A percentile compares a stretch with the other conserved stretches of the same genome.
phyloP scores from a whole-genome alignment of 139 green algal species.

The Choricystis sp. region DNA sequence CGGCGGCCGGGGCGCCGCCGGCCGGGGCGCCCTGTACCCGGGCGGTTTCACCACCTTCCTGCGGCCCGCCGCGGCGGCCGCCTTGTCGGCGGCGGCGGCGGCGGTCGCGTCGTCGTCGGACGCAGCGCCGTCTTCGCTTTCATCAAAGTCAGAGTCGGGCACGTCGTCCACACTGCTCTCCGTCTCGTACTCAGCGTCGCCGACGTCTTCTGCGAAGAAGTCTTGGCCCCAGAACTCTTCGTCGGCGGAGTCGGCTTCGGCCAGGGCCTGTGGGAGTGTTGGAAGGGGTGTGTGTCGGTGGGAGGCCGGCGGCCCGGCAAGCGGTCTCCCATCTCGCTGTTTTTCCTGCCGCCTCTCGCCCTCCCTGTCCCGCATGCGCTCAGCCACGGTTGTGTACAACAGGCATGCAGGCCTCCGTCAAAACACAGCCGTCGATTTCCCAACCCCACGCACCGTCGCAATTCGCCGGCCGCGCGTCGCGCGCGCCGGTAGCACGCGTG shows the following conservation, averaged over 20 bases:
- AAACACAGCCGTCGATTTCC: no score
- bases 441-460: no score
- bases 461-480: slow-evolving; percentile 30
- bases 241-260: slow-evolving; percentile 29
- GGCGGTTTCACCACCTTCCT: background rate
- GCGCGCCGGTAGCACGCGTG: slow-evolving; percentile 18
- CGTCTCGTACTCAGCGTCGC: slow-evolving; percentile 45
- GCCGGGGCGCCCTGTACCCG: no score
- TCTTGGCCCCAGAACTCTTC: slow-evolving; percentile 81
- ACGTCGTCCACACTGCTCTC: slow-evolving; percentile 47
- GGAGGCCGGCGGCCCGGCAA: no score
- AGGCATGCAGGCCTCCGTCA: no score
- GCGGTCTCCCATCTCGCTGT: no score
- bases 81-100: slow-evolving; percentile 1
- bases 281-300: no score
- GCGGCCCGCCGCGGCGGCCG: background rate
- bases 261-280: slow-evolving; percentile 17
- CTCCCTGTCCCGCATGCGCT: no score
- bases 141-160: slow-evolving; percentile 60
- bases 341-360: no score
- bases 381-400: no score
- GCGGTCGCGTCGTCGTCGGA: slow-evolving; percentile 1
- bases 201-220: slow-evolving; percentile 46
- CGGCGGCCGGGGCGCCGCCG: no score
- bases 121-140: slow-evolving; percentile 15